A percentile compares a stretch with the other conserved stretches of the same genome.
These are phyloP conservation scores for Monosporascus sp. DNA, from an alignment of 2,329 filamentous ascomycete species.

Conservation along the genomic window DNA sequence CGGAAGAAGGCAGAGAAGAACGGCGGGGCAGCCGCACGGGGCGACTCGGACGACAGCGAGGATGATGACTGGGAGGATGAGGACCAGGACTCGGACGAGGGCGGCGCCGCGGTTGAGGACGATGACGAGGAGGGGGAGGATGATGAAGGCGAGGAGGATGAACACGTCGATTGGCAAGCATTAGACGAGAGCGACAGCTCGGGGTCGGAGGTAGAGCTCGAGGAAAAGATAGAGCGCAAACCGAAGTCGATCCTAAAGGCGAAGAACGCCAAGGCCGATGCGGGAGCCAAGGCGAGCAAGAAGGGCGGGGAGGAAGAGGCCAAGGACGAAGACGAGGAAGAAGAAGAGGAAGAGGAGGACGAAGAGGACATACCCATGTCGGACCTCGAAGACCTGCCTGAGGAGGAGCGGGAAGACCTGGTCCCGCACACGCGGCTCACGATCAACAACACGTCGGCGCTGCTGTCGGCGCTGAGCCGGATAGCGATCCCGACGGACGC, in stretches of 20 bases:
- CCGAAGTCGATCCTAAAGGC: conserved; percentile 39
- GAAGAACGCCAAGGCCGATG: conserved; percentile 29
- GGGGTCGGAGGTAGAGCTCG: conserved; percentile 72
- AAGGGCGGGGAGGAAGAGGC: conserved; percentile 36
- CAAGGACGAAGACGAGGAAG: conserved; percentile 49
- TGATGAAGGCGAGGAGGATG: conserved; percentile 19
- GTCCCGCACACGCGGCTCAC: conserved; percentile 88
- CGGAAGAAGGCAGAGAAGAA: conserved; percentile 13
- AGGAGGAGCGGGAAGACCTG: conserved; percentile 79
- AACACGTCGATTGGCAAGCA: conserved; percentile 47
- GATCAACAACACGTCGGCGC: conserved; percentile 93
- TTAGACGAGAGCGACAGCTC: conserved; percentile 57
- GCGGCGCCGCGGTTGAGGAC: conserved; percentile 1
- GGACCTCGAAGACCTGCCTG: conserved; percentile 72
- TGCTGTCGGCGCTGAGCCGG: conserved; percentile 73
- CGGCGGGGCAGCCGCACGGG: conserved; percentile 12
- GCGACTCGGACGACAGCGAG: conserved; percentile 7
- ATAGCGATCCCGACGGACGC: conserved; percentile 64
- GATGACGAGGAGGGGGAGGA: conserved; percentile 16
- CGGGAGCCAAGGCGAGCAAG: conserved; percentile 22
- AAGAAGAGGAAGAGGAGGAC: conserved; percentile 65
- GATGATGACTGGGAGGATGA: conserved; percentile 13
- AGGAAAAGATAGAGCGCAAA: conserved; percentile 60
- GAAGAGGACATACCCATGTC: conserved; percentile 87
- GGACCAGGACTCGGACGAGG: conserved; percentile 17